These are phyloP conservation scores for Drechslerella dactyloides DNA, from an alignment of 2,329 filamentous ascomycete genomes.

Conservation along the genomic window DNA sequence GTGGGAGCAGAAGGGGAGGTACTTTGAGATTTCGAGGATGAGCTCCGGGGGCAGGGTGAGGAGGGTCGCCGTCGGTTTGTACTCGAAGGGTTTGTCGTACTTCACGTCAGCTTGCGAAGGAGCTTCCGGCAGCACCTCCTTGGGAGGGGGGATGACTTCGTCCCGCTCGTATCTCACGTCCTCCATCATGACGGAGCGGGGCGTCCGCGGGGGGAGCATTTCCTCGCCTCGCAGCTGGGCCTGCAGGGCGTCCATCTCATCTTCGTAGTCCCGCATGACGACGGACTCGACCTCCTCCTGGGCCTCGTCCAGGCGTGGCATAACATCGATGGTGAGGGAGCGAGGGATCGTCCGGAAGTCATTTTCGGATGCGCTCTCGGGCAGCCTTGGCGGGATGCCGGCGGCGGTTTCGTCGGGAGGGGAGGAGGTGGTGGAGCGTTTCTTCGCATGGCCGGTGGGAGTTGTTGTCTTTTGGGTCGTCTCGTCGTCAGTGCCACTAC, in stretches of 20 bases:
- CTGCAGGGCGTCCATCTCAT: conserved; percentile 42
- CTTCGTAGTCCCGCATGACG: conserved; percentile 47
- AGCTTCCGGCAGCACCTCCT: neutral
- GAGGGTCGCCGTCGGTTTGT: conserved; percentile 26
- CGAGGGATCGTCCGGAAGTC: conserved; percentile 34
- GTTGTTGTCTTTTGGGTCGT: conserved; percentile 12
- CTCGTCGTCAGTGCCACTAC: conserved; percentile 13
- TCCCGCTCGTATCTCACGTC: conserved; percentile 34
- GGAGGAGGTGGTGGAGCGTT: conserved; percentile 46
- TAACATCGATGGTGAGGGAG: conserved; percentile 44
- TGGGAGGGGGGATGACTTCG: neutral
- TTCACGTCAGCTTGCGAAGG: conserved; percentile 6
- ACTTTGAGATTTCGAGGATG: conserved; percentile 46
- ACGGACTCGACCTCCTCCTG: conserved; percentile 47
- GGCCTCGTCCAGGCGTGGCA: conserved; percentile 40
- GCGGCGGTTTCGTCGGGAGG: conserved; percentile 45
- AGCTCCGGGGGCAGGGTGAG: conserved; percentile 46
- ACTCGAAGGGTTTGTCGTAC: conserved; percentile 12
- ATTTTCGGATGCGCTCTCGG: conserved; percentile 25
- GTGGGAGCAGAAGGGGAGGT: conserved; percentile 48
- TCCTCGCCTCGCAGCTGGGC: conserved; percentile 42
- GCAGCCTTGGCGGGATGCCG: conserved; percentile 42
- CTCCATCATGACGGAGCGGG: conserved; percentile 40
- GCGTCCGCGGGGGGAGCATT: conserved; percentile 35
- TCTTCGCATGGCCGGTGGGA: conserved; percentile 37